phyloP scores from a whole-genome alignment of 805 yeast species.

The Saturnispora serradocipensis region DNA sequence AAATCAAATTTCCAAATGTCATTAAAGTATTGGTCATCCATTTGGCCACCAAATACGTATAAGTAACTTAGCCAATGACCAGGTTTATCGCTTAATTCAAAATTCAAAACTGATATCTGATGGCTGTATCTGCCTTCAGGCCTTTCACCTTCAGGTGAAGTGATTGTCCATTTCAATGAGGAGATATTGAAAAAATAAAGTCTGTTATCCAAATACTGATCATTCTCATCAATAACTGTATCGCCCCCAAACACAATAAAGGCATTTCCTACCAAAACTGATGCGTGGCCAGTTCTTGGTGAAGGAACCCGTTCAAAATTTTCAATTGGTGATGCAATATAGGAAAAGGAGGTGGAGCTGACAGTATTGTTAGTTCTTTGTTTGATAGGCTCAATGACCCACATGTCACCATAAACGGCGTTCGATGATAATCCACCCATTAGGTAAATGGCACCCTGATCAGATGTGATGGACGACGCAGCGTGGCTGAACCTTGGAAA shows the following conservation, averaged over 20 bases:
- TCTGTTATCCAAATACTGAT: constrained; percentile 79
- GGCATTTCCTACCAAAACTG: constrained; percentile 88
- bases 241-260: constrained; percentile 96
- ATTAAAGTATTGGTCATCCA: constrained; percentile 68
- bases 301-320: constrained; percentile 79
- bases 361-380: neutral
- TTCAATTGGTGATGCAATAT: constrained; percentile 46
- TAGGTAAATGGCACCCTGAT: constrained; percentile 70
- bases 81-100: constrained; percentile 34
- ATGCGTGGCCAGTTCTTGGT: constrained; percentile 93
- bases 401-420: constrained; percentile 89
- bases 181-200: constrained; percentile 78
- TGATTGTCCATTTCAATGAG: constrained; percentile 69
- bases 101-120: constrained; percentile 67
- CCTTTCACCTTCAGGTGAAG: constrained; percentile 62
- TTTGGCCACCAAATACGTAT: constrained; percentile 91
- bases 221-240: constrained; percentile 62
- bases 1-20: constrained; percentile 84
- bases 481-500: constrained; percentile 94
- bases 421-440: constrained; percentile 96
- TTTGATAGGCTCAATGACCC: constrained; percentile 62
- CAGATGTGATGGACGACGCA: constrained; percentile 65
- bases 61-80: constrained; percentile 40
- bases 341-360: constrained; percentile 25
- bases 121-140: constrained; percentile 96